Base-by-base conservation (phyloP, 192 early-diverging fungal genomes). In the Martensiomyces pterosporus region DNA sequence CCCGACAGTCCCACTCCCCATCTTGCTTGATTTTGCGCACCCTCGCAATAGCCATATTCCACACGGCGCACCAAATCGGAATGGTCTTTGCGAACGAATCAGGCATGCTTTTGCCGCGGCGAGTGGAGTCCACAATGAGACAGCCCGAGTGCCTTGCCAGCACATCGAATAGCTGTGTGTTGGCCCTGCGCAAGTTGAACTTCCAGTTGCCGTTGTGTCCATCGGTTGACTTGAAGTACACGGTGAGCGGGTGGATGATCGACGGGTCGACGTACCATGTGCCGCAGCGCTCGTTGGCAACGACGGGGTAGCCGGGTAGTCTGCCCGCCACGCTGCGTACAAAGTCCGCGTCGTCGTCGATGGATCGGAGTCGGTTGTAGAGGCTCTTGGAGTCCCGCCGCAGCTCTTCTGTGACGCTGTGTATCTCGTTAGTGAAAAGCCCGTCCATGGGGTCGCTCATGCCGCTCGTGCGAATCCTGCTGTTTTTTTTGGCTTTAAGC, bases 221-320 rank as follows among this genome's bases (percentile, higher is more conserved):
- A 69, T 95, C 93, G 2, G 93, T 95, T 5, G 92, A 95, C 55
- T 95, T 95, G 57, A 95, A 93, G 52, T 95, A 95, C 2, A 85
- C 90, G 0, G 84, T 74, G 19, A 81, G 67, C 10, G 49, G 56
- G 43, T 77, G 52, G 57, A 85, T 79, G 51, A 68, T 67, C n/a
- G 47, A 36, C 0, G 84, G 84, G 47, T 83, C 74, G 16, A 89
- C 77, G 58, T 94, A 94, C 92, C 92, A 94, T 8, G 69, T 64
- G 10, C 92, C 90, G 63, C 89, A 91, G 2, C 92, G 81, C 68
- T 92, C 87, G 57, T 94, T 94, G 24, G 90, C 80, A 57, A 84
- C 39, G 19, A 91, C 51, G 0, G 88, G 84, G 16, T 85, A 77
- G 6, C 58, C 34, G 3, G 81, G 77, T 18, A 87, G 64, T n/a